Percentiles rank a stretch among this genome's conserved stretches.
phyloP scores from a whole-genome alignment of 2,329 filamentous ascomycete species.

The Fusarium avenaceum region DNA sequence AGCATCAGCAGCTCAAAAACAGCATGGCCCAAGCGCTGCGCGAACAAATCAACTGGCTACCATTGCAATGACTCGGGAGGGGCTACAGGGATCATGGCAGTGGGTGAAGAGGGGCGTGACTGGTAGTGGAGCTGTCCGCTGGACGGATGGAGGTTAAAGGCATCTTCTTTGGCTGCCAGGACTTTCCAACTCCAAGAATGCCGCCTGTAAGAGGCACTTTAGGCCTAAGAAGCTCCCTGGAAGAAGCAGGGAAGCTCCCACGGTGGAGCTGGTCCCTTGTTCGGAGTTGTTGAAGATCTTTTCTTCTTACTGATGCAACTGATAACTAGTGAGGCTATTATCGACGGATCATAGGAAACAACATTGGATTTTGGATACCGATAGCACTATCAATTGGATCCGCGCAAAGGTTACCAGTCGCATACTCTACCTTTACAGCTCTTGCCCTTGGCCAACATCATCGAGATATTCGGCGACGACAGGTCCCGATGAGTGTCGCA shows the following conservation, averaged over 20 bases:
- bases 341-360: not conserved
- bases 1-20: slow-evolving; percentile 44
- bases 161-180: slow-evolving; percentile 23
- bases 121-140: slow-evolving; percentile 37
- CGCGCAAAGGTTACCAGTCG: not conserved
- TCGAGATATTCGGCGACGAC: slow-evolving; percentile 25
- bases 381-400: not conserved
- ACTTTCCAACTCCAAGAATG: slow-evolving; percentile 23
- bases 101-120: slow-evolving; percentile 41
- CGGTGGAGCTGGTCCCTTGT: slow-evolving; percentile 46
- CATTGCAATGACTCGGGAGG: slow-evolving; percentile 51
- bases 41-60: slow-evolving; percentile 50
- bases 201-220: slow-evolving; percentile 43
- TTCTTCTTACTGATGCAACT: slow-evolving; percentile 31
- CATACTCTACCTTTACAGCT: slow-evolving; percentile 3
- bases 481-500: slow-evolving; percentile 29
- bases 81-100: slow-evolving; percentile 45
- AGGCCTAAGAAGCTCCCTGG: slow-evolving; percentile 43
- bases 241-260: slow-evolving; percentile 48
- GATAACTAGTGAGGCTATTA: slow-evolving; percentile 7
- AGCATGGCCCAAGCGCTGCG: slow-evolving; percentile 46
- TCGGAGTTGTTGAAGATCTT: slow-evolving; percentile 43
- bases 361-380: not conserved
- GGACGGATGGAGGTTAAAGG: slow-evolving; percentile 42
- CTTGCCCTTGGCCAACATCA: slow-evolving; percentile 15